phyloP scores from a whole-genome alignment of 139 green algal genomes.

The Penium margaritaceum region DNA sequence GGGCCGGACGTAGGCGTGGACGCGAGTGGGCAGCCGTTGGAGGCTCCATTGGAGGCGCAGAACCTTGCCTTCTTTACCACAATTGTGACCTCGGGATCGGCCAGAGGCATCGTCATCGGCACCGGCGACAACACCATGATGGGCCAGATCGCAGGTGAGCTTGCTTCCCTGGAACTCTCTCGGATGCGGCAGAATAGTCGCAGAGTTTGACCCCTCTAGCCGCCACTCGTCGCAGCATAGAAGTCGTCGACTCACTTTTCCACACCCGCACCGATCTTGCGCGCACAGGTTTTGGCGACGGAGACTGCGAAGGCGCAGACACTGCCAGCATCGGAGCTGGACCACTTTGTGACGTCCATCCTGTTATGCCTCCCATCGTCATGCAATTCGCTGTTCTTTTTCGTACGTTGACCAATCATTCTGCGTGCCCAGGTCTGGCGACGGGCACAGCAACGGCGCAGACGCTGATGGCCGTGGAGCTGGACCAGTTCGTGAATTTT shows the following conservation, averaged over 20 bases:
- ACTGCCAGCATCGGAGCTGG: too few relatives aligned
- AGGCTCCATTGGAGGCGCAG: conserved; percentile 49
- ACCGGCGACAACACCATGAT: conserved; percentile 47
- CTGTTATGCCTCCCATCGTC: background rate
- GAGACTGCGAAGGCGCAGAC: too few relatives aligned
- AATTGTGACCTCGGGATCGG: conserved; percentile 52
- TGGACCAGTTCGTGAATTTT: too few relatives aligned
- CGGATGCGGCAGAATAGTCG: too few relatives aligned
- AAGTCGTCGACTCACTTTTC: background rate
- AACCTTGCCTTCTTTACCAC: conserved; percentile 71
- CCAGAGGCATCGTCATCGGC: conserved; percentile 40
- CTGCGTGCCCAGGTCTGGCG: conserved; percentile 21
- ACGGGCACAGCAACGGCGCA: conserved; percentile 35
- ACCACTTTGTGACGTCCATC: too few relatives aligned
- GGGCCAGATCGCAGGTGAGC: conserved; percentile 47
- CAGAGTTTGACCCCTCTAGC: background rate
- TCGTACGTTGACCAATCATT: background rate
- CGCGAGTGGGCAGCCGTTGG: conserved; percentile 26
- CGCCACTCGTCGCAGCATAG: background rate
- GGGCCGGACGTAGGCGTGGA: conserved; percentile 27
- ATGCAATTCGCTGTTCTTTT: background rate
- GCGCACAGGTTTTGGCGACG: too few relatives aligned
- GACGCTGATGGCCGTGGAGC: conserved; percentile 41
- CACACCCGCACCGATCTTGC: background rate
- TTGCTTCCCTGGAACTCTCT: background rate